These are phyloP conservation scores for Metschnikowia amazonensis DNA, from an alignment of 805 yeast genomes.

Conservation along the genomic window DNA sequence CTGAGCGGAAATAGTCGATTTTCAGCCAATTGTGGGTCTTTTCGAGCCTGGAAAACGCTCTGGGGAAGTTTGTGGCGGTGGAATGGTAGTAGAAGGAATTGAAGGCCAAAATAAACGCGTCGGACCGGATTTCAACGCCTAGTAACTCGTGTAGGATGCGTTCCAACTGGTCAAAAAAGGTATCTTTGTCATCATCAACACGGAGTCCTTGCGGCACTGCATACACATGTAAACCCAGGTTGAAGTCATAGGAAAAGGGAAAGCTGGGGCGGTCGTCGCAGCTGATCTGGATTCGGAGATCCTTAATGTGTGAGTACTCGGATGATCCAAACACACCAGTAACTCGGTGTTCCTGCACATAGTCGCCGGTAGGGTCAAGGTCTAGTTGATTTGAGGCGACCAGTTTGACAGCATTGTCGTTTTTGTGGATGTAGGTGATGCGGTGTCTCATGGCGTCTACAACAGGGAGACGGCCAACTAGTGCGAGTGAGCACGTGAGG, in stretches of 20 bases:
- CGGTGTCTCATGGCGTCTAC: constrained; percentile 17
- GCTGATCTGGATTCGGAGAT: constrained; percentile 15
- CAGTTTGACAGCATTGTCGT: constrained; percentile 5
- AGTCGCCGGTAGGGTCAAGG: constrained; percentile 3
- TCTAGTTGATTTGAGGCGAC: constrained; percentile 9
- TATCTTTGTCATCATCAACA: constrained; percentile 10
- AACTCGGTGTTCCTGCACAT: constrained; percentile 13
- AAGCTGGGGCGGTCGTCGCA: constrained; percentile 2
- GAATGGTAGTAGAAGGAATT: constrained; percentile 30
- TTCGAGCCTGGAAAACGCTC: not conserved
- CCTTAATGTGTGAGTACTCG: constrained; percentile 7
- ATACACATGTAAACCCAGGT: constrained; percentile 29
- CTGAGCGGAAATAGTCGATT: constrained; percentile 12
- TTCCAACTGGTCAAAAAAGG: constrained; percentile 23
- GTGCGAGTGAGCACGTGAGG: too few relatives aligned
- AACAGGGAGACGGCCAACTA: too few relatives aligned
- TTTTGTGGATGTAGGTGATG: constrained; percentile 13
- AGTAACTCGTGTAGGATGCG: constrained; percentile 16
- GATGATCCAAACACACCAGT: not conserved
- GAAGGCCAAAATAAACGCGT: constrained; percentile 26
- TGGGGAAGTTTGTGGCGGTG: not conserved
- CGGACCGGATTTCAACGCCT: constrained; percentile 17
- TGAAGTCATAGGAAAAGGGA: constrained; percentile 27
- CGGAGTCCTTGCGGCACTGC: constrained; percentile 23
- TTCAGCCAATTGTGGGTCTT: constrained; percentile 9